Conservation (phyloP, 768 basidiomycete genomes). For the Psilocybe sp. region DNA sequence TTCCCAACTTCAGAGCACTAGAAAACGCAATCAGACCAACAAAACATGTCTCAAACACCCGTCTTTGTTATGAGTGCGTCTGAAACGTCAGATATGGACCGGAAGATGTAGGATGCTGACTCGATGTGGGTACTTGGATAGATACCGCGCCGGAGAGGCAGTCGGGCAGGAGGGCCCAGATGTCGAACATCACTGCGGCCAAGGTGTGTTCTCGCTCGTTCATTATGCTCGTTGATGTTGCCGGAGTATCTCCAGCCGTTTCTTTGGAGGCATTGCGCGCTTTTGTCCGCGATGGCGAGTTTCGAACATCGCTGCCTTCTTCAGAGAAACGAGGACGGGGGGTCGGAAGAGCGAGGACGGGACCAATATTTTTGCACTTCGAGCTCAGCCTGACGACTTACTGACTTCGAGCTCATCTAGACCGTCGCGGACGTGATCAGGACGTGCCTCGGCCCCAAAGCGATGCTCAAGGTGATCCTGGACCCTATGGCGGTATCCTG, state of each 20-base stretch:
- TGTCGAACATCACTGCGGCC: slow-evolving; percentile 94
- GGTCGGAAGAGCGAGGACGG: too few relatives aligned
- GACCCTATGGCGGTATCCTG: slow-evolving; percentile 99
- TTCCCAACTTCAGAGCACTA: too few relatives aligned
- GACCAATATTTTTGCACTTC: too few relatives aligned
- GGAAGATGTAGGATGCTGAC: background rate
- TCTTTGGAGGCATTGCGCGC: too few relatives aligned
- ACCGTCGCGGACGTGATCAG: slow-evolving; percentile 97
- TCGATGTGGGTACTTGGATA: slow-evolving; percentile 24
- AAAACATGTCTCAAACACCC: slow-evolving; percentile 62
- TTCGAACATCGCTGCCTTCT: too few relatives aligned
- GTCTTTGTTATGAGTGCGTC: slow-evolving; percentile 80
- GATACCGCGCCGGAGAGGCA: slow-evolving; percentile 94
- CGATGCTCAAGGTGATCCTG: slow-evolving; percentile 99
- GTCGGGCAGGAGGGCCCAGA: slow-evolving; percentile 92
- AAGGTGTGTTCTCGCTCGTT: slow-evolving; percentile 71
- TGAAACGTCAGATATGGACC: background rate
- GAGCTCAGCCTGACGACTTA: too few relatives aligned
- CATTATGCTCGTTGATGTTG: too few relatives aligned
- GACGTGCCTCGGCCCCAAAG: slow-evolving; percentile 95
- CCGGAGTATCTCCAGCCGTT: too few relatives aligned
- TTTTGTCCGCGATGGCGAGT: too few relatives aligned
- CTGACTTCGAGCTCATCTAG: slow-evolving; percentile 32
- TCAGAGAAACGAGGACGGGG: too few relatives aligned
- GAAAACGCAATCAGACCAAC: too few relatives aligned